Percentiles rank a stretch among this genome's conserved stretches.
These are phyloP conservation scores for Fusarium lateritium DNA, from an alignment of 2,329 filamentous ascomycete species.

Conservation along the genomic window DNA sequence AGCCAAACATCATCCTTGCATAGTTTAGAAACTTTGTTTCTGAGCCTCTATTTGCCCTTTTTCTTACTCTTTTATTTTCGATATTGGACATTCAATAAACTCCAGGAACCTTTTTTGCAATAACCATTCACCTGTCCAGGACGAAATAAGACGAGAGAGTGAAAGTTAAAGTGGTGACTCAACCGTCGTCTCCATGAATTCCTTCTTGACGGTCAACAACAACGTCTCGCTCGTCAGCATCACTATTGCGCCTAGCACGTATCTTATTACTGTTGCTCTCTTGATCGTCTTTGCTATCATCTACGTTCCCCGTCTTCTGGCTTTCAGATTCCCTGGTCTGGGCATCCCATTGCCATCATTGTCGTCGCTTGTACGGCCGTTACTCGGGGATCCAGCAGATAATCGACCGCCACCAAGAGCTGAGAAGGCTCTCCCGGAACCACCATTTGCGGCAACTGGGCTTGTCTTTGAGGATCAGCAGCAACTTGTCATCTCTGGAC, in stretches of 20 bases:
- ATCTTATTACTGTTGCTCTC: constrained; percentile 66
- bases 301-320: constrained; percentile 59
- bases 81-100: constrained; percentile 19
- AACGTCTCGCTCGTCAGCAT: constrained; percentile 73
- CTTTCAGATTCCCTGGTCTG: constrained; percentile 53
- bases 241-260: constrained; percentile 71
- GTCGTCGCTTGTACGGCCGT: constrained; percentile 38
- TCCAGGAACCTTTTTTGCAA: constrained; percentile 5
- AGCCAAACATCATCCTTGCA: constrained; percentile 37
- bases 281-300: constrained; percentile 66
- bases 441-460: constrained; percentile 44
- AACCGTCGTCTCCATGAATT: constrained; percentile 64
- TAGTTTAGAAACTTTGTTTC: constrained; percentile 28
- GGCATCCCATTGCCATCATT: constrained; percentile 53
- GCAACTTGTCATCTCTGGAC: constrained; percentile 51
- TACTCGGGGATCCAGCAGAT: constrained; percentile 33
- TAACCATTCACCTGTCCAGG: constrained; percentile 2
- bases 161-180: constrained; percentile 18
- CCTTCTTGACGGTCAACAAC: constrained; percentile 72
- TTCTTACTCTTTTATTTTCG: constrained; percentile 7
- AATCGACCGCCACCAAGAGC: constrained; percentile 15
- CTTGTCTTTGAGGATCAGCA: constrained; percentile 55
- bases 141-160: constrained; percentile 7
- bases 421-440: constrained; percentile 49
- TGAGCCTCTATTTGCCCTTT: constrained; percentile 29